Percentiles rank a stretch among this genome's conserved stretches.
Conservation (phyloP, 305 asterid genomes). For the Caryopteris hybrid region DNA sequence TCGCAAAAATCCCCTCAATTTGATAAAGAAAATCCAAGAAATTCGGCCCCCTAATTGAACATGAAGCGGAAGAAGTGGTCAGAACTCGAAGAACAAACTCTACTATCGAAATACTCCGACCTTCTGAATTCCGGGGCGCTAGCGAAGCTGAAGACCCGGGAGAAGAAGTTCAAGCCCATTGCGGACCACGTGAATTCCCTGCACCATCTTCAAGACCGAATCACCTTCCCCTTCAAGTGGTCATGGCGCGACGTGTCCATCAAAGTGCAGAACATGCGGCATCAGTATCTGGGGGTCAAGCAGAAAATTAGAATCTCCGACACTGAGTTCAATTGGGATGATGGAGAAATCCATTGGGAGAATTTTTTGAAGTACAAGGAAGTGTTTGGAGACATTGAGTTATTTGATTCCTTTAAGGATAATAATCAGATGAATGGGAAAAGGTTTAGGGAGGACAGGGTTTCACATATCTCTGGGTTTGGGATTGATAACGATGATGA, state of each 20-base stretch:
- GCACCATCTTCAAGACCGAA: conserved; percentile 72
- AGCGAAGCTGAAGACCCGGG: conserved; percentile 85
- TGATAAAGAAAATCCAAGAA: too few species aligned
- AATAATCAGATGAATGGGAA: conserved; percentile 7
- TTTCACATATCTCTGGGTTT: conserved; percentile 31
- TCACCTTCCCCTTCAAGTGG: conserved; percentile 86
- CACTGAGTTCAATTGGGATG: conserved; percentile 74
- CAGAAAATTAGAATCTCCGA: conserved; percentile 72
- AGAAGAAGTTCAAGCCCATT: conserved; percentile 90
- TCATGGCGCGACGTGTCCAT: conserved; percentile 95
- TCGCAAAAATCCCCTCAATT: too few species aligned
- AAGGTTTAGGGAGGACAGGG: conserved; percentile 39
- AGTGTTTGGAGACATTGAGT: conserved; percentile 85
- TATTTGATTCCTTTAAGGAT: conserved; percentile 32
- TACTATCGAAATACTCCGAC: conserved; percentile 68
- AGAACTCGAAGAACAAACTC: conserved; percentile 72
- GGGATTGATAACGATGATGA: conserved; percentile 55
- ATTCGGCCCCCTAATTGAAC: too few species aligned
- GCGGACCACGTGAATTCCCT: conserved; percentile 80
- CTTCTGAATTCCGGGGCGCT: conserved; percentile 59
- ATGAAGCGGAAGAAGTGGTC: conserved; percentile 99
- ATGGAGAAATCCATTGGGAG: conserved; percentile 91
- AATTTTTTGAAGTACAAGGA: conserved; percentile 78
- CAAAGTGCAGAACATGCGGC: conserved; percentile 95
- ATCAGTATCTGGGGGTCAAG: conserved; percentile 90